Evolutionary conservation across 306 rosid genomes (phyloP).

Genomic region (Glycyrrhiza uralensis): DNA sequence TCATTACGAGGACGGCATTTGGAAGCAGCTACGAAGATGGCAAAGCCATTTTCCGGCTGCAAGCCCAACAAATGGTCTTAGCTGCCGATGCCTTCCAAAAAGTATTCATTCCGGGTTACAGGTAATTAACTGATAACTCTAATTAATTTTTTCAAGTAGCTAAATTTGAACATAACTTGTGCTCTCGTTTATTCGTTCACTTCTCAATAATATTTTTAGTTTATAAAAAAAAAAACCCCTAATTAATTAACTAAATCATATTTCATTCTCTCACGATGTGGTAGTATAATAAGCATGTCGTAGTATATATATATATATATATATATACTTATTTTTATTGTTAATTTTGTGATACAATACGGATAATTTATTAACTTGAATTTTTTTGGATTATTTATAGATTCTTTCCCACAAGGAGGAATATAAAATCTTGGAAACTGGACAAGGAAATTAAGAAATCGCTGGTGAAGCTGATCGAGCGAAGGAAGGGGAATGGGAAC

Average conservation of each 20-base stretch:
- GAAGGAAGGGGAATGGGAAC: constrained; percentile 32
- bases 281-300: background rate
- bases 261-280: background rate
- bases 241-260: background rate
- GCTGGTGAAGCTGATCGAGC: constrained; percentile 50
- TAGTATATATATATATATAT: too few species aligned
- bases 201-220: too few species aligned
- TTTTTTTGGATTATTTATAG: too few species aligned
- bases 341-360: too few species aligned
- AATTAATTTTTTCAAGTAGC: too few species aligned
- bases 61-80: constrained; percentile 73
- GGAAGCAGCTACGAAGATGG: constrained; percentile 95
- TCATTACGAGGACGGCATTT: constrained; percentile 70
- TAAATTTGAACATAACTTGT: too few species aligned
- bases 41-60: constrained; percentile 71
- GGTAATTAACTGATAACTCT: too few species aligned
- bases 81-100: constrained; percentile 88
- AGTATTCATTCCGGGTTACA: constrained; percentile 90
- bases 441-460: constrained; percentile 66
- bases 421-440: constrained; percentile 74
- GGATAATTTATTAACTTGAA: too few species aligned
- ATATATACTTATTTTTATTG: too few species aligned
- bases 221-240: too few species aligned
- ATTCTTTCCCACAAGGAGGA: constrained; percentile 76
- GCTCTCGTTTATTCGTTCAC: too few species aligned